phyloP scores from a whole-genome alignment of 306 rosid genomes.

The Trichosanthes cucumerina region DNA sequence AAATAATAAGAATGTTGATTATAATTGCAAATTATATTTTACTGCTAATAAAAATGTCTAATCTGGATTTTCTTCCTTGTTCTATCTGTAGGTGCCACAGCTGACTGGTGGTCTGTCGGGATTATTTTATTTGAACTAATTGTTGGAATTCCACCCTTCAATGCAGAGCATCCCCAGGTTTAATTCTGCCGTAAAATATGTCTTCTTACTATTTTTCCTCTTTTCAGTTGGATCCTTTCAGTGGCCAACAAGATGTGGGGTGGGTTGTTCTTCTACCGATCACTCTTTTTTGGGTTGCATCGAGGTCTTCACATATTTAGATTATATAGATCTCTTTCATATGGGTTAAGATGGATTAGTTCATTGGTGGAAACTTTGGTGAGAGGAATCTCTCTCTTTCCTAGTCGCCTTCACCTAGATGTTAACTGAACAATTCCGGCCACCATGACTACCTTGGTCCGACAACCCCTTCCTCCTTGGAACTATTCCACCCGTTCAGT shows the following conservation, averaged over 20 bases:
- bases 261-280: not conserved
- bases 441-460: too few species aligned
- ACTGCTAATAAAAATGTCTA: not conserved
- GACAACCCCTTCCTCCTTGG: too few species aligned
- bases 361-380: too few species aligned
- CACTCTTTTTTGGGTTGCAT: not conserved
- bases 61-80: slow-evolving; percentile 1
- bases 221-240: not conserved
- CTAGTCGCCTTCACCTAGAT: too few species aligned
- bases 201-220: not conserved
- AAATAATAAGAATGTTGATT: not conserved
- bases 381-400: too few species aligned
- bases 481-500: too few species aligned
- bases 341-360: too few species aligned
- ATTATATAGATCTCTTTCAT: not conserved
- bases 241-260: not conserved
- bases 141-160: slow-evolving; percentile 98
- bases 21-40: not conserved
- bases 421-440: too few species aligned
- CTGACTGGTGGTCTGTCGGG: slow-evolving; percentile 99
- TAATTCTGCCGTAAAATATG: slow-evolving; percentile 4
- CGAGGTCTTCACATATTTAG: not conserved
- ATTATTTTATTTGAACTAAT: slow-evolving; percentile 91
- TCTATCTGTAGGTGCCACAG: slow-evolving; percentile 57
- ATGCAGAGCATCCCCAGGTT: slow-evolving; percentile 99